phyloP scores from a whole-genome alignment of 2,329 filamentous ascomycete genomes.

The Aphanocladium album region DNA sequence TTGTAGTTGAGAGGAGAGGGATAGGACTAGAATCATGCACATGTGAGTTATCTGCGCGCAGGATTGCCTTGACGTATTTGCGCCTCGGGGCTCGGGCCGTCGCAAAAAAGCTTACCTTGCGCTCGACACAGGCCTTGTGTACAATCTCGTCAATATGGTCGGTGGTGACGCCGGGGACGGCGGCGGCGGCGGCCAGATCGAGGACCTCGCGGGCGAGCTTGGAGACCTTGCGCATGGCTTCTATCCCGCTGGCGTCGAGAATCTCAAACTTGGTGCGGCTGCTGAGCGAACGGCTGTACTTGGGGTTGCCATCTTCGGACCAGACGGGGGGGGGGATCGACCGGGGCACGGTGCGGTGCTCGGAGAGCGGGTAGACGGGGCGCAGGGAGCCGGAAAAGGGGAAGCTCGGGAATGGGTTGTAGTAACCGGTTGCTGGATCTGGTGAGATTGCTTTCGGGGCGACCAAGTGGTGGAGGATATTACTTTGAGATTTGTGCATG shows the following conservation, averaged over 20 bases:
- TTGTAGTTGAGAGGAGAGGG: slow-evolving; percentile 94
- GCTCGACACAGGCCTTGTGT: slow-evolving; percentile 89
- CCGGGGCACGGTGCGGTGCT: slow-evolving; percentile 67
- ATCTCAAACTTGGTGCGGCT: slow-evolving; percentile 78
- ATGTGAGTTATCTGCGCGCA: not conserved
- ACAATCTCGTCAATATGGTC: slow-evolving; percentile 93
- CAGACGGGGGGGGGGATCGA: slow-evolving; percentile 84
- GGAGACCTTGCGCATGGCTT: slow-evolving; percentile 91
- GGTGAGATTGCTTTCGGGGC: slow-evolving; percentile 81
- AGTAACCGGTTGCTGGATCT: slow-evolving; percentile 82
- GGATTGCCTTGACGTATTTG: no score
- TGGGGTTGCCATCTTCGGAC: slow-evolving; percentile 73
- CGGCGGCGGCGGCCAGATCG: slow-evolving; percentile 79
- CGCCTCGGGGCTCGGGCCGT: not conserved
- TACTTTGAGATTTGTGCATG: slow-evolving; percentile 65
- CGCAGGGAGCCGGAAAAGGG: slow-evolving; percentile 75
- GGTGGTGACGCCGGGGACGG: slow-evolving; percentile 88
- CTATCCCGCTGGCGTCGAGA: slow-evolving; percentile 72
- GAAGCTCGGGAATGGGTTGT: slow-evolving; percentile 89
- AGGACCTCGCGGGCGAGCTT: slow-evolving; percentile 82
- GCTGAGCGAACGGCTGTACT: slow-evolving; percentile 54
- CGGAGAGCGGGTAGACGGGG: slow-evolving; percentile 81
- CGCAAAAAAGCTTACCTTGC: slow-evolving; percentile 74
- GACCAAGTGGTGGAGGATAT: slow-evolving; percentile 68
- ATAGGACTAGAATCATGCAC: slow-evolving; percentile 65